phyloP scores from a whole-genome alignment of 805 yeast species.

The Wickerhamomyces alni region DNA sequence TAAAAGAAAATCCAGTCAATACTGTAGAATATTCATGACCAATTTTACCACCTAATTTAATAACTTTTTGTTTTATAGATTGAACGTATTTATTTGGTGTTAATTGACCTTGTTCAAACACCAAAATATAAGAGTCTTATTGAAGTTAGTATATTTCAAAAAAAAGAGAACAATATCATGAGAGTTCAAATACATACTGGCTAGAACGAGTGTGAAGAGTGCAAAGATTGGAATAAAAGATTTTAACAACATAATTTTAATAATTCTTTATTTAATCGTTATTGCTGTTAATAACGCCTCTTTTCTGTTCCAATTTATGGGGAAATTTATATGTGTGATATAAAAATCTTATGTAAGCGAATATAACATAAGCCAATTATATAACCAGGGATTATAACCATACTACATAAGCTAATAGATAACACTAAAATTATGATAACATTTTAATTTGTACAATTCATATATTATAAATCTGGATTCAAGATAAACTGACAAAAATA shows the following conservation, averaged over 20 bases:
- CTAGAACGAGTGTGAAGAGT: not conserved
- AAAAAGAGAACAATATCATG: no score
- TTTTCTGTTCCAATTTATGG: no score
- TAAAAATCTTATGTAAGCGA: no score
- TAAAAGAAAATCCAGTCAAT: slow-evolving; percentile 42
- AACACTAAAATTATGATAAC: no score
- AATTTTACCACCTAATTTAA: slow-evolving; percentile 36
- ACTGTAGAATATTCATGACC: slow-evolving; percentile 41
- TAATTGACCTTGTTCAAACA: slow-evolving; percentile 23
- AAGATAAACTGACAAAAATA: slow-evolving; percentile 53
- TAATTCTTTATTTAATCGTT: not conserved
- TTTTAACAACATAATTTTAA: not conserved
- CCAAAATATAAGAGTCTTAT: slow-evolving; percentile 21
- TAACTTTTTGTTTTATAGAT: slow-evolving; percentile 28
- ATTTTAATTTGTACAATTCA: no score
- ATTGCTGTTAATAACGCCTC: no score
- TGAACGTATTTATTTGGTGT: slow-evolving; percentile 24
- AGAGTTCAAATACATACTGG: not conserved
- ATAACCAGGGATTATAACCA: no score
- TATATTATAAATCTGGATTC: slow-evolving; percentile 28
- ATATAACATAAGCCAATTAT: no score
- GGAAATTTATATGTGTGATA: no score
- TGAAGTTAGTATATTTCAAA: no score
- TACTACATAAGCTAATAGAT: no score
- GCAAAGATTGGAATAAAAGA: not conserved